Evolutionary conservation across 1,284 basidiomycete species (phyloP), one percentile per base, ranked within the genome.

Genomic region (Bjerkandera adusta): DNA sequence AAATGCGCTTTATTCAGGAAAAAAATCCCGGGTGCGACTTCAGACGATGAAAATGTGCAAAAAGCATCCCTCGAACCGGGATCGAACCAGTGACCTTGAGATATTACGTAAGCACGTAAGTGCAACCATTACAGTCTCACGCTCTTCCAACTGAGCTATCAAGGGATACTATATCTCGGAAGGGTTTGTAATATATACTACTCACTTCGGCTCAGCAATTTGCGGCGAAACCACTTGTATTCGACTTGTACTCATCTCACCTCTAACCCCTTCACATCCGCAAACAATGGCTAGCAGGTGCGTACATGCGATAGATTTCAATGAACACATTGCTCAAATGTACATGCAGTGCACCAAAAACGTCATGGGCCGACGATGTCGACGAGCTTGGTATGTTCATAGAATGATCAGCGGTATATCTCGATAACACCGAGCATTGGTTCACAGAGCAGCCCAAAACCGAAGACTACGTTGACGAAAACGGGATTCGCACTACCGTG

Each of bases 401-500:
- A n/a, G n/a, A n/a, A 11, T n/a, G n/a, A 36, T 34, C 24, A 15
- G 15, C 27, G 15, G 11, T 15, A 26, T 29, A 27, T 21, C 25
- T 29, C 38, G 35, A 34, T 6, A 33, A 7, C 25, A 16, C 30
- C n/a, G 12, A 43, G 15, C 15, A 2, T 8, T 34, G 29, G n/a
- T 29, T 32, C 27, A 11, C 49, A 72, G 72, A 73, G 48, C 65
- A 68, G 38, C 66, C 67, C 34, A 71, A 71, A 57, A 66, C 68
- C 50, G 73, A 75, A 56, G 88, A 93, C 60, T 85, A 76, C 46
- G 73, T 88, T 39, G 94, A 95, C 62, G 88, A 92, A 56, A 90
- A 96, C 60, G 95, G 95, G 1, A 80, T 97, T 60, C 83, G 91
- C 32, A 90, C 89, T 6, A 87, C 86, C 5, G 75, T 92, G 37